Evolutionary conservation across 371 early-diverging fungal species (phyloP).

Genomic region (Actinomucor elegans): DNA sequence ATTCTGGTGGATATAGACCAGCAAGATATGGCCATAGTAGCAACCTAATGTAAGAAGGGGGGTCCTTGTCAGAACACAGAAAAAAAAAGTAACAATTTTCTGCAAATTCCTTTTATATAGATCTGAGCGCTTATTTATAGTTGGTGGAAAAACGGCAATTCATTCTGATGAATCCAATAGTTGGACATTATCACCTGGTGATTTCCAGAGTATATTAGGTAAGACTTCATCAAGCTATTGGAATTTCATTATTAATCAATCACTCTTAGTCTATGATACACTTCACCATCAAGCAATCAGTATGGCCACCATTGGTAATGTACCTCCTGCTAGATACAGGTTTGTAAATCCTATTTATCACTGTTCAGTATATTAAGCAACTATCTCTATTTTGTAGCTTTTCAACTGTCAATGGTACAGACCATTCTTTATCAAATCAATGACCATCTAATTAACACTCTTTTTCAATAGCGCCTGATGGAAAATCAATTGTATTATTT

Average conservation of each 20-base stretch:
- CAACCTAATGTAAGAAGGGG: conserved; percentile 28
- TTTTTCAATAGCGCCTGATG: conserved; percentile 15
- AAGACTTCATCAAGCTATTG: conserved; percentile 8
- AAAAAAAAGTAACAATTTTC: neutral
- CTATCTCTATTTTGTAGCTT: conserved; percentile 10
- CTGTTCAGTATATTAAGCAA: neutral
- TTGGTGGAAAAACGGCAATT: conserved; percentile 35
- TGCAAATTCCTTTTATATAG: conserved; percentile 12
- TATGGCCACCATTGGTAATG: conserved; percentile 41
- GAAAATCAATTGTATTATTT: conserved; percentile 19
- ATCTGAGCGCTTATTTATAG: conserved; percentile 30
- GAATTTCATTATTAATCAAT: no score
- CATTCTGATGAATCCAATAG: conserved; percentile 9
- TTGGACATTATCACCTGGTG: conserved; percentile 19
- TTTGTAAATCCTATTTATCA: neutral
- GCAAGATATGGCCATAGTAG: conserved; percentile 39
- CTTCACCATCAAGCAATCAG: conserved; percentile 21
- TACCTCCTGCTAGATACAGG: conserved; percentile 28
- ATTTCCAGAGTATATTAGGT: conserved; percentile 38
- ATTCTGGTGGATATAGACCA: conserved; percentile 33
- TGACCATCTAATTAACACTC: neutral
- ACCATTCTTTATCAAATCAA: no score
- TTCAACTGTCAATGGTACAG: conserved; percentile 29
- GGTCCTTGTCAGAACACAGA: neutral
- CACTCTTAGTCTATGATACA: conserved; percentile 32